Conservation (phyloP, 768 basidiomycete genomes). For the Xerocomus brunneocitrinus region DNA sequence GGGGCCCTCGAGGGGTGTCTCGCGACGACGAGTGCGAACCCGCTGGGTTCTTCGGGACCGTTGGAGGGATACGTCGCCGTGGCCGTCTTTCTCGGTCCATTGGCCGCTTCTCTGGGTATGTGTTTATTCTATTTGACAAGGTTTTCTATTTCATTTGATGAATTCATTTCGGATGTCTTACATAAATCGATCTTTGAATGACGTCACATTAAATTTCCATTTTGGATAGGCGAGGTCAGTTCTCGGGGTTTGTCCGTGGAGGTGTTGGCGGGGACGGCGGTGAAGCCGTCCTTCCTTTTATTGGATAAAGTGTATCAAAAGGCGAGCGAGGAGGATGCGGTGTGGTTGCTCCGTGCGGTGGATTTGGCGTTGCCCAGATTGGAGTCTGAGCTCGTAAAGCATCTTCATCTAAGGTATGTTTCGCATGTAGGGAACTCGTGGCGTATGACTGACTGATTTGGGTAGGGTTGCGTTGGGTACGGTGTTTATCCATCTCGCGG, state of each 20-base stretch:
- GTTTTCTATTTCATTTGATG: constrained; percentile 5
- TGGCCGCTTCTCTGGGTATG: constrained; percentile 52
- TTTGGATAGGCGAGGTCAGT: constrained; percentile 40
- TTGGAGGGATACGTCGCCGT: constrained; percentile 81
- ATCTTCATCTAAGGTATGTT: constrained; percentile 49
- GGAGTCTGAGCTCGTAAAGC: constrained; percentile 47
- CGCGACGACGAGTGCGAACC: constrained; percentile 59
- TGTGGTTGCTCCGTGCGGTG: constrained; percentile 70
- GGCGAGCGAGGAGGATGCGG: constrained; percentile 57
- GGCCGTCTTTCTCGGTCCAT: constrained; percentile 61
- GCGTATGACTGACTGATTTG: not conserved
- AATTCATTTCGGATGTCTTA: constrained; percentile 4
- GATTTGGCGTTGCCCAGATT: constrained; percentile 48
- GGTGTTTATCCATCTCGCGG: constrained; percentile 63
- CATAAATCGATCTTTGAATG: not conserved
- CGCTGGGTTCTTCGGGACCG: constrained; percentile 60
- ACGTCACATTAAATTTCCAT: not conserved
- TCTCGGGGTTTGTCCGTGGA: constrained; percentile 46
- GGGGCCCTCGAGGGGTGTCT: constrained; percentile 66
- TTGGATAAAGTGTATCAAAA: constrained; percentile 88
- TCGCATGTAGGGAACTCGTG: not conserved
- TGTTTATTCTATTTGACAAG: not conserved
- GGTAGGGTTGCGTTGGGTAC: constrained; percentile 58
- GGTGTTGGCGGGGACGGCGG: constrained; percentile 41
- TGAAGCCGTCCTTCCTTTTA: constrained; percentile 81